Percentiles rank a stretch among this genome's conserved stretches.
Evolutionary conservation across 352 stramenopile genomes (phyloP).

Genomic region (Pythium rishiriense): DNA sequence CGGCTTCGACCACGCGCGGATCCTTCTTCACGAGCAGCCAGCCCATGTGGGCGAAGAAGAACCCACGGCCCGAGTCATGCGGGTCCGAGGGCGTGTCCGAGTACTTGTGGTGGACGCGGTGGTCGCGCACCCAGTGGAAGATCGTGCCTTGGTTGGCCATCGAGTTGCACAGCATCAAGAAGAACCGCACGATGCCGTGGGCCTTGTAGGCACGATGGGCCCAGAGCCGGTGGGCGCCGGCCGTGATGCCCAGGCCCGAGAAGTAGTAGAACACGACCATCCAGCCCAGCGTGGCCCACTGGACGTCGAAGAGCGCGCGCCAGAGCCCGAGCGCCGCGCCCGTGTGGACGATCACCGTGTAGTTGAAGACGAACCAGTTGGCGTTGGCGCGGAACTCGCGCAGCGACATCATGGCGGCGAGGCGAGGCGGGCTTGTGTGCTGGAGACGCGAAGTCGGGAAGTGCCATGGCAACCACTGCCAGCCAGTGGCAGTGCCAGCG

Average conservation of each 20-base stretch:
- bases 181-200: constrained; percentile 86
- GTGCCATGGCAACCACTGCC: too few relatives aligned
- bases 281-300: constrained; percentile 88
- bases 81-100: constrained; percentile 94
- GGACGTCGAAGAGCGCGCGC: constrained; percentile 69
- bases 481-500: too few relatives aligned
- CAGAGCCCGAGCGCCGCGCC: constrained; percentile 86
- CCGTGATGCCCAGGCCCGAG: constrained; percentile 96
- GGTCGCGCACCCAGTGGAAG: constrained; percentile 98
- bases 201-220: constrained; percentile 96
- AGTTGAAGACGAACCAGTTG: constrained; percentile 99
- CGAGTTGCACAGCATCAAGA: constrained; percentile 98
- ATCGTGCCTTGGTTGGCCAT: constrained; percentile 98
- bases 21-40: constrained; percentile 99
- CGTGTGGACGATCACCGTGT: constrained; percentile 94
- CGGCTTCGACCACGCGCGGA: constrained; percentile 85
- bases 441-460: too few relatives aligned
- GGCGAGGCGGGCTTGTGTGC: too few relatives aligned
- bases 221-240: constrained; percentile 98
- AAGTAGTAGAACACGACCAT: constrained; percentile 95
- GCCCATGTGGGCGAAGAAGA: constrained; percentile 99
- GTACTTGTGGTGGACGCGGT: constrained; percentile 99
- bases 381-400: constrained; percentile 79
- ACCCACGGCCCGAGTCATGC: constrained; percentile 96
- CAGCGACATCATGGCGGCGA: constrained; percentile 69